Conservation (phyloP, 2,329 filamentous ascomycete genomes). For the Pseudocercospora eumusae region DNA sequence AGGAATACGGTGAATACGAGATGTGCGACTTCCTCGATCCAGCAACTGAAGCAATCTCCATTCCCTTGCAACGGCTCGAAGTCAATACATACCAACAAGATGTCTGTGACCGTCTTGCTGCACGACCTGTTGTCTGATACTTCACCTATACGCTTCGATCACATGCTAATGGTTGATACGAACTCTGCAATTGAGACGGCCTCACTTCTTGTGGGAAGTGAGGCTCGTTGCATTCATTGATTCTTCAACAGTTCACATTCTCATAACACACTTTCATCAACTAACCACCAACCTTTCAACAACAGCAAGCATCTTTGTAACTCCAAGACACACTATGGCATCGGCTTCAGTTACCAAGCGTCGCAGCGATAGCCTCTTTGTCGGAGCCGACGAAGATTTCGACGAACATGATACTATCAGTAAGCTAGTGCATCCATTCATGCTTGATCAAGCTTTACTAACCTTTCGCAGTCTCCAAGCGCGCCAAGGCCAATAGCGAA, state of each 20-base stretch:
- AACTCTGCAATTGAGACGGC: not conserved
- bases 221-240: not conserved
- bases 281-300: not conserved
- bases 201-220: not conserved
- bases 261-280: not conserved
- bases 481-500: not conserved
- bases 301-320: not conserved
- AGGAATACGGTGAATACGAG: no score
- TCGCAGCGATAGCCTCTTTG: not conserved
- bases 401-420: not conserved
- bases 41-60: not conserved
- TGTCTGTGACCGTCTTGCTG: not conserved
- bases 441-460: not conserved
- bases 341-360: not conserved
- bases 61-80: not conserved
- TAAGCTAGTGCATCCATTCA: not conserved
- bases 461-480: not conserved
- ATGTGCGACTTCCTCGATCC: no score
- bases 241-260: not conserved
- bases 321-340: not conserved
- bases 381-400: not conserved
- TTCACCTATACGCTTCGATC: not conserved
- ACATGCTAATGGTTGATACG: not conserved
- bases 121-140: not conserved
- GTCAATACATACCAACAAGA: not conserved